A percentile compares a stretch with the other conserved stretches of the same genome.
Evolutionary conservation across 2,329 filamentous ascomycete species (phyloP).

Genomic region (Aspergillus ruber): DNA sequence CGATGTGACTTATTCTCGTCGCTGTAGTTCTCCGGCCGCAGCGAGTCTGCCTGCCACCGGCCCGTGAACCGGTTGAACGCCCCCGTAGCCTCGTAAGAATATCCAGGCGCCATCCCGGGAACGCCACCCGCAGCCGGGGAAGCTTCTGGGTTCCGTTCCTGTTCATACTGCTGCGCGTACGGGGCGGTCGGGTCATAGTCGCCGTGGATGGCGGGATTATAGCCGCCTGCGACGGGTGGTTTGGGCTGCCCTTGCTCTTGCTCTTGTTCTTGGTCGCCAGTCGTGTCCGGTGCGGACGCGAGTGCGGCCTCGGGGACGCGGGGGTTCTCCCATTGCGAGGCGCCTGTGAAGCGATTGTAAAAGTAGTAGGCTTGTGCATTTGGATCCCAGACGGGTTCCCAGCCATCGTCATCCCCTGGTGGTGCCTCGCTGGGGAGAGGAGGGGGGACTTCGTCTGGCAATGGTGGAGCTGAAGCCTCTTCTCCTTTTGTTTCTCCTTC

Average conservation of each 20-base stretch:
- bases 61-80: conserved; percentile 92
- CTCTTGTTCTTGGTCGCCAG: conserved; percentile 28
- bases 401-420: conserved; percentile 58
- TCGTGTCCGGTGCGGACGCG: conserved; percentile 21
- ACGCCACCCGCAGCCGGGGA: conserved; percentile 25
- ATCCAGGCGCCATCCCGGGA: conserved; percentile 34
- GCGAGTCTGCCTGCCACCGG: conserved; percentile 63
- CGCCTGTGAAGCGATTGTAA: conserved; percentile 70
- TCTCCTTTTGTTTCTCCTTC: conserved; percentile 12
- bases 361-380: conserved; percentile 69
- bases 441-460: conserved; percentile 39
- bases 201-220: conserved; percentile 93
- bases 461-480: conserved; percentile 33
- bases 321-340: conserved; percentile 81
- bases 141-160: conserved; percentile 29
- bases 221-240: conserved; percentile 59
- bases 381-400: conserved; percentile 73
- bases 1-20: conserved; percentile 81
- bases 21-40: conserved; percentile 68
- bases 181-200: conserved; percentile 95
- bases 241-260: conserved; percentile 21
- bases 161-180: conserved; percentile 63
- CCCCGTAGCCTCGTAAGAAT: conserved; percentile 60
- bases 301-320: conserved; percentile 52
- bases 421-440: conserved; percentile 49